phyloP scores from a whole-genome alignment of 257 asterid species.

The Lavandula angustifolia region DNA sequence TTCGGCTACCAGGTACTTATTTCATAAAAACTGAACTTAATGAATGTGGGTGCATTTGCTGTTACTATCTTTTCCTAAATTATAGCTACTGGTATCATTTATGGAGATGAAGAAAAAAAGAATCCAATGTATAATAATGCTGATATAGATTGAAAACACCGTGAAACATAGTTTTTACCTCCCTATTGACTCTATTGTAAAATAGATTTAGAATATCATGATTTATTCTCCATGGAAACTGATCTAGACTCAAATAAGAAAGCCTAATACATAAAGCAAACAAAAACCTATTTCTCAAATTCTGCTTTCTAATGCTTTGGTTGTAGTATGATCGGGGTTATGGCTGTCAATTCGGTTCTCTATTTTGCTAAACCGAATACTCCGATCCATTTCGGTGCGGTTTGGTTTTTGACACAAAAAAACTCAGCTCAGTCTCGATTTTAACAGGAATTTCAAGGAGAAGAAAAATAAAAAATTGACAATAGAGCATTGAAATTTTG shows the following conservation, averaged over 20 bases:
- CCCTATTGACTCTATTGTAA: constrained; percentile 3
- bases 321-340: too few relatives aligned
- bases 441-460: too few relatives aligned
- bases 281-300: too few relatives aligned
- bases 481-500: too few relatives aligned
- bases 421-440: too few relatives aligned
- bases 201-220: neutral
- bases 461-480: too few relatives aligned
- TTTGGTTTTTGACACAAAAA: too few relatives aligned
- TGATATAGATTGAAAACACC: neutral
- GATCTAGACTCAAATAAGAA: neutral
- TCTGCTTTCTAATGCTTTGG: too few relatives aligned
- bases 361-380: too few relatives aligned
- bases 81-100: constrained; percentile 11
- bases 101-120: neutral
- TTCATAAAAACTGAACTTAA: constrained; percentile 6
- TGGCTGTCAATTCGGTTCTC: too few relatives aligned
- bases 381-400: too few relatives aligned
- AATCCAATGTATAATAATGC: neutral
- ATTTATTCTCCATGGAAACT: neutral
- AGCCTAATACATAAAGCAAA: neutral
- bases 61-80: neutral
- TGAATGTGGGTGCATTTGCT: constrained; percentile 20
- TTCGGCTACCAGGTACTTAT: constrained; percentile 88
- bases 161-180: neutral